Base-by-base conservation (phyloP, 106 monocot species). In the Amphibolis antarctica region DNA sequence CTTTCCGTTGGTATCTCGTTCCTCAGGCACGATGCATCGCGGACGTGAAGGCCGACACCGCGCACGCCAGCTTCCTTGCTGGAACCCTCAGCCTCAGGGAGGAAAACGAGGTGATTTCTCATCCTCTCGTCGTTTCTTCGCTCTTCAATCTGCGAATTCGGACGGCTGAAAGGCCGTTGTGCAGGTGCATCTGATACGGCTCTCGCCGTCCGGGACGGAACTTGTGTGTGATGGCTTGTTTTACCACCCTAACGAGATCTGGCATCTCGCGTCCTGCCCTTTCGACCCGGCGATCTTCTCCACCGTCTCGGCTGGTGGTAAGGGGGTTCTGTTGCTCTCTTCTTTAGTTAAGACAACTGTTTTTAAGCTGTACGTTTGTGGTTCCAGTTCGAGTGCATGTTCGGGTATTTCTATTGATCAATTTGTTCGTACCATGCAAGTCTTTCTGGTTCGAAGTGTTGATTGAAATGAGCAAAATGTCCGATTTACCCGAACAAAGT, bases 241-340 rank as follows among this genome's bases (percentile, higher is more conserved):
- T 66, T 96, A 89, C 70, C 94, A 96, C 44, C 77, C 81, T 7
- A 84, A 73, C 49, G 94, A 96, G 83, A 90, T 96, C 46, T 96
- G 94, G 94, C 83, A 96, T 64, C 86, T 96, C 44, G 78, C 84
- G 53, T 90, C 94, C 10, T 96, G 94, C 64, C 94, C 94, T 18
- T 96, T 80, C 49, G 71, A 96, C 73, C 71, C 75, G 12, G 77
- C 83, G 61, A 80, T 96, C 49, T 90, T 96, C 73, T 96, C 94
- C 56, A 84, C 90, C 12, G 94, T 96, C 22, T 96, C 77, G 67
- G 80, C 86, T n/a, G 81, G 77, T 23, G 89, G 94, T 94, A 65
- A 76, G 76, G n/a, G n/a, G 9, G 46, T 30, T 45, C 0, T 13
- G 45, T 28, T 49, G 0, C 19, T 20, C n/a, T n/a, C n/a, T n/a